phyloP scores from a whole-genome alignment of 345 rosid species.

The Camelina laxa region DNA sequence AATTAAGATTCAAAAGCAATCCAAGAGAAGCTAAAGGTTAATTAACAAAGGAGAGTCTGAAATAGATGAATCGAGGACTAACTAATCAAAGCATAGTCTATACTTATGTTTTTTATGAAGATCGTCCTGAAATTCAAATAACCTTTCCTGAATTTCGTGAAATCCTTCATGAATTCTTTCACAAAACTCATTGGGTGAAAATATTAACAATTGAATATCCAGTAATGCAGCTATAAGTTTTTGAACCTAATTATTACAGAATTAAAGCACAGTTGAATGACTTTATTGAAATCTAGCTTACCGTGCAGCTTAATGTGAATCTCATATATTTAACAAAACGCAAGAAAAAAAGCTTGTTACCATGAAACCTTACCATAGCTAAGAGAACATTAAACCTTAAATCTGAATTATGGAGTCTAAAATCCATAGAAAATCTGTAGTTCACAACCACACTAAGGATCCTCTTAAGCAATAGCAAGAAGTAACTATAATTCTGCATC shows the following conservation, averaged over 20 bases:
- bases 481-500: slow-evolving; percentile 20
- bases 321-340: not conserved
- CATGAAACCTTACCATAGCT: slow-evolving; percentile 22
- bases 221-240: slow-evolving; percentile 75
- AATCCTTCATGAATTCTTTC: no score
- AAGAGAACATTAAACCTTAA: slow-evolving; percentile 19
- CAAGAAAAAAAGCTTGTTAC: not conserved
- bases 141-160: no score
- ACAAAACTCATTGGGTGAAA: no score
- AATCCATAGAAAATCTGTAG: slow-evolving; percentile 16
- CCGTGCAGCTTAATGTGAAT: slow-evolving; percentile 10
- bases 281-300: slow-evolving; percentile 25
- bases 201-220: slow-evolving; percentile 31
- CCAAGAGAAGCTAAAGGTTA: slow-evolving; percentile 1
- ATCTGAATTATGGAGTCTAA: slow-evolving; percentile 18
- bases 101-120: no score
- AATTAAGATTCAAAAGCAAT: slow-evolving; percentile 1
- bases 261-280: slow-evolving; percentile 24
- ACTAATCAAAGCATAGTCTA: not conserved
- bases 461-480: slow-evolving; percentile 20
- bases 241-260: slow-evolving; percentile 65
- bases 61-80: not conserved
- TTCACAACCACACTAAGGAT: slow-evolving; percentile 24
- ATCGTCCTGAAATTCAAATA: no score
- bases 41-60: not conserved